Percentiles rank a stretch among this genome's conserved stretches.
Evolutionary conservation across 805 yeast genomes (phyloP).

Genomic region (Yamadazyma takamatsuzukensis): DNA sequence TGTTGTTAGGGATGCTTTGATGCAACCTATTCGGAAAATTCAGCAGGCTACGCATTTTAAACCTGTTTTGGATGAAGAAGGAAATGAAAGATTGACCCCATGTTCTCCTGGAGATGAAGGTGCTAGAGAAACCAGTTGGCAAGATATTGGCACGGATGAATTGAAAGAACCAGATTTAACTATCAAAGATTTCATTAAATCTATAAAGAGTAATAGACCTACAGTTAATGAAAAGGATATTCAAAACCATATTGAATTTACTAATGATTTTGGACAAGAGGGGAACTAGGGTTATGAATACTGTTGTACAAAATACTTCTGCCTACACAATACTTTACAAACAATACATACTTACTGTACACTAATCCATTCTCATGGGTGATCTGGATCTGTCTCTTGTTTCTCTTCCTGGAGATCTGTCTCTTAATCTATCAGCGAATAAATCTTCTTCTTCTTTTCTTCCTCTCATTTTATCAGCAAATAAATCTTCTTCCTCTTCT

Average conservation of each 20-base stretch:
- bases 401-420: slow-evolving; percentile 11
- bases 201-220: slow-evolving; percentile 87
- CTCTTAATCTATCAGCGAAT: slow-evolving; percentile 29
- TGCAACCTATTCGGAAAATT: slow-evolving; percentile 96
- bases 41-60: slow-evolving; percentile 96
- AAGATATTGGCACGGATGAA: slow-evolving; percentile 85
- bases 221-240: slow-evolving; percentile 89
- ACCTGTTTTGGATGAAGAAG: slow-evolving; percentile 44
- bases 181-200: slow-evolving; percentile 88
- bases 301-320: neutral
- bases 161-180: slow-evolving; percentile 86
- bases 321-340: slow-evolving; percentile 1
- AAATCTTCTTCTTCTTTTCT: slow-evolving; percentile 30
- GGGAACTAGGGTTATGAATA: slow-evolving; percentile 54
- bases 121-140: slow-evolving; percentile 90
- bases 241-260: slow-evolving; percentile 78
- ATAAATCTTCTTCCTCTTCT: slow-evolving; percentile 32
- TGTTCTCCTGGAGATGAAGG: slow-evolving; percentile 95
- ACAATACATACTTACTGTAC: slow-evolving; percentile 1
- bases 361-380: slow-evolving; percentile 14
- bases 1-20: slow-evolving; percentile 92
- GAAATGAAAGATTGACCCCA: slow-evolving; percentile 62
- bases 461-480: slow-evolving; percentile 25
- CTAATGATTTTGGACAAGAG: slow-evolving; percentile 95
- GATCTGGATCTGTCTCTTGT: slow-evolving; percentile 15